These are phyloP conservation scores for Pyracantha coccinea DNA, from an alignment of 331 rosid genomes.

Conservation along the genomic window DNA sequence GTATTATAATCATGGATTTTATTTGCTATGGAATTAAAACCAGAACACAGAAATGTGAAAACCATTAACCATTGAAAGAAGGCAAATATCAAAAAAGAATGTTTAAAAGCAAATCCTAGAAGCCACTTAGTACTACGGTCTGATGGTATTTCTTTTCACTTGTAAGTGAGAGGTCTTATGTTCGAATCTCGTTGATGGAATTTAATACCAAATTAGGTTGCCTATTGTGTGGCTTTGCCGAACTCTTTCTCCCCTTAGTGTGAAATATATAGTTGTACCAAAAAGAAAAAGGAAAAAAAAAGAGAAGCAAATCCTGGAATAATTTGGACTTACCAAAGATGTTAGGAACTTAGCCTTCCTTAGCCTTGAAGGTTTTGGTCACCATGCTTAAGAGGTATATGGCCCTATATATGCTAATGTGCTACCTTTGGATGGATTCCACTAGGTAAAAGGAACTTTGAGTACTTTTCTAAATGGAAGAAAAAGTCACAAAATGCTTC, in stretches of 20 bases:
- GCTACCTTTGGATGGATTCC: background rate
- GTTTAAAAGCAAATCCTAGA: too few species aligned
- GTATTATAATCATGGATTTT: background rate
- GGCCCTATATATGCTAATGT: background rate
- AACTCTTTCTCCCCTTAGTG: rapidly evolving
- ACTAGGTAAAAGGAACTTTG: background rate
- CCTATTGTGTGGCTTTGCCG: too few species aligned
- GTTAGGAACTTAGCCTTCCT: background rate
- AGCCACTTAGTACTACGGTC: too few species aligned
- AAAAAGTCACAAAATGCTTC: too few species aligned
- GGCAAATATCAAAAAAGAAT: too few species aligned
- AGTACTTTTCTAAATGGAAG: too few species aligned
- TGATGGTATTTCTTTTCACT: too few species aligned
- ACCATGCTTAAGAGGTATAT: background rate
- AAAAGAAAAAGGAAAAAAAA: background rate
- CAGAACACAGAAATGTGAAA: background rate
- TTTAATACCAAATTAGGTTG: too few species aligned
- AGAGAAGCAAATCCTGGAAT: background rate
- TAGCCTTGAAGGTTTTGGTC: background rate
- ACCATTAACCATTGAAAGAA: background rate
- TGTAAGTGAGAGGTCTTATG: too few species aligned
- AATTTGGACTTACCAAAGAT: background rate
- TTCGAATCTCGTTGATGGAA: too few species aligned
- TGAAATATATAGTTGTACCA: background rate
- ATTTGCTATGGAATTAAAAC: background rate